Evolutionary conservation across 1,139 yeast genomes (phyloP), one percentile per base, ranked within the genome.

Genomic region (Yamadazyma friedrichii): DNA sequence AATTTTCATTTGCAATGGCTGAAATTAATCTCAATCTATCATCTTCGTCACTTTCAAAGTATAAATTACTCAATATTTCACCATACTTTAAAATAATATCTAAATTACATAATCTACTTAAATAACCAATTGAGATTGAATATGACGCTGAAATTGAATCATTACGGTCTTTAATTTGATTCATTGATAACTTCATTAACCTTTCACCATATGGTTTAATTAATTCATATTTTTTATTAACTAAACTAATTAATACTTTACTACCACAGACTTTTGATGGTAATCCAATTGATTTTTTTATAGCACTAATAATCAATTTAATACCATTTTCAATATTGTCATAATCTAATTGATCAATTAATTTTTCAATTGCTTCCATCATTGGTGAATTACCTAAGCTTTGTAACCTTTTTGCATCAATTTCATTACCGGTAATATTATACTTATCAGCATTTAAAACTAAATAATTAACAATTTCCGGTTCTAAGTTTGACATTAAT

Each of bases 201-300:
- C 70, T 64, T 42, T 83, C 86, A 9, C 91, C 85, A 53, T 77
- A 78, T 0, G 87, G 83, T 35, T 73, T 70, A 10, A 80, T 59
- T 16, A 77, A 56, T 27, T 73, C 71, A n/a, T 74, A 59, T 51
- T 84, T 81, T 47, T 82, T 74, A 20, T 79, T 67, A 1, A 84
- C 76, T 42, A 89, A 60, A 17, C 80, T 74, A 6, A 84, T 88
- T 17, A 89, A 60, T 0, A 91, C 83, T 48, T 82, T 76, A n/a
- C 95, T 79, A 0, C 93, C 89, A 33, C 94, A 89, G 1, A 88
- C 89, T 55, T 89, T 89, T 0, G 97, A 88, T 0, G 98, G 97
- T 25, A 93, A 69, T 0, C 98, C 98, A 26, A 91, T 87, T 0
- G 95, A 79, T 45, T 72, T 76, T 47, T 81, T 82, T 6, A 87